These are phyloP conservation scores for Sistotremastrum suecicum DNA, from an alignment of 768 basidiomycete species.

Conservation along the genomic window DNA sequence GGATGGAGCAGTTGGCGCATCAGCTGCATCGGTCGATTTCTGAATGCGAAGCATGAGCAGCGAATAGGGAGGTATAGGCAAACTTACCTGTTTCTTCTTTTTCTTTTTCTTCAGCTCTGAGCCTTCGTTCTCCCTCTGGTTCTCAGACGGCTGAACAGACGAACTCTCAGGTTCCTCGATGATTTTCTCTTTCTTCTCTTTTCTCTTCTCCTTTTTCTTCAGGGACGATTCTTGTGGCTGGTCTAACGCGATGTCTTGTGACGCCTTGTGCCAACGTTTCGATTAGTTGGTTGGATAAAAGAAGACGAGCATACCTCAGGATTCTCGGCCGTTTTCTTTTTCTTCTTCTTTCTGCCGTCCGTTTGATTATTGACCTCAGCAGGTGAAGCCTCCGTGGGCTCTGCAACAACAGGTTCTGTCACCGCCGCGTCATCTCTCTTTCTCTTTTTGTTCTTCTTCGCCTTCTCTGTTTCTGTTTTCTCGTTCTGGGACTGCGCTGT, in stretches of 20 bases:
- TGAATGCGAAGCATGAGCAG: not conserved
- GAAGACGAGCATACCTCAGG: not conserved
- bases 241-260: slow-evolving; percentile 3
- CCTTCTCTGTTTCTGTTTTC: not conserved
- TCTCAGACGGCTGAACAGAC: not conserved
- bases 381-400: not conserved
- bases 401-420: not conserved
- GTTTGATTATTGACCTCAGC: not conserved
- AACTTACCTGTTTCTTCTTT: not conserved
- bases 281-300: slow-evolving; percentile 2
- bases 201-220: slow-evolving; percentile 6
- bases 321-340: not conserved
- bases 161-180: slow-evolving; percentile 1
- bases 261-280: not conserved
- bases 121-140: not conserved
- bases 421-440: slow-evolving; percentile 4
- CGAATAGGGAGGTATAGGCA: not conserved
- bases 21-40: slow-evolving; percentile 3
- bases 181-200: slow-evolving; percentile 4
- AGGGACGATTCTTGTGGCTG: no score
- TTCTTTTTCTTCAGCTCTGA: slow-evolving; percentile 6
- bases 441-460: slow-evolving; percentile 6
- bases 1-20: slow-evolving; percentile 5
- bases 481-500: slow-evolving; percentile 1
- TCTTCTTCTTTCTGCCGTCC: not conserved